phyloP scores from a whole-genome alignment of 2,329 filamentous ascomycete species.

The Fusarium incarnatum region DNA sequence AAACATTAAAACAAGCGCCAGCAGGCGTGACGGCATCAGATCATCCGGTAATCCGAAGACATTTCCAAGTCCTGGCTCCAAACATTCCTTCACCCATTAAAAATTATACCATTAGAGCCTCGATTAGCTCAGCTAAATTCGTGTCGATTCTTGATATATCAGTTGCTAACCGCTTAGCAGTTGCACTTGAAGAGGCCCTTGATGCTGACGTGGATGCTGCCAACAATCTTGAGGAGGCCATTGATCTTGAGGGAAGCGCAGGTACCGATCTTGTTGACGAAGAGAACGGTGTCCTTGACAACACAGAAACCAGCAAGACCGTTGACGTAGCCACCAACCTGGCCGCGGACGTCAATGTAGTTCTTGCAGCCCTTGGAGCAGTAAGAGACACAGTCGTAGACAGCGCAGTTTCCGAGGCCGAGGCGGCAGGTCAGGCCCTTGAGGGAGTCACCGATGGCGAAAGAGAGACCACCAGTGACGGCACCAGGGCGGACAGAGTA shows the following conservation, averaged over 20 bases:
- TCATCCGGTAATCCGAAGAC: slow-evolving; percentile 29
- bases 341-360: slow-evolving; percentile 51
- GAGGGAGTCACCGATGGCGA: slow-evolving; percentile 43
- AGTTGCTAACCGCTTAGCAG: slow-evolving; percentile 44
- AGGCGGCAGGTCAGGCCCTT: slow-evolving; percentile 47
- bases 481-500: slow-evolving; percentile 44
- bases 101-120: slow-evolving; percentile 10
- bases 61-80: slow-evolving; percentile 9
- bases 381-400: slow-evolving; percentile 55
- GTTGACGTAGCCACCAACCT: slow-evolving; percentile 47
- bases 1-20: slow-evolving; percentile 11
- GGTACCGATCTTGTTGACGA: slow-evolving; percentile 42
- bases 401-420: slow-evolving; percentile 48
- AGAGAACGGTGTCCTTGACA: slow-evolving; percentile 48
- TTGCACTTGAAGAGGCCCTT: slow-evolving; percentile 50
- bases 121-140: neutral
- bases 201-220: slow-evolving; percentile 47
- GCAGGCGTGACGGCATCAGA: slow-evolving; percentile 7
- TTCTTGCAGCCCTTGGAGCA: slow-evolving; percentile 55
- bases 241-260: slow-evolving; percentile 47
- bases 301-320: slow-evolving; percentile 51
- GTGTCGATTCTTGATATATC: neutral
- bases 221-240: slow-evolving; percentile 51
- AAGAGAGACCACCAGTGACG: slow-evolving; percentile 45
- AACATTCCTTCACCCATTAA: slow-evolving; percentile 22